Evolutionary conservation across 139 green algal species (phyloP).

Genomic region (Chlamydomonas schloesseri): DNA sequence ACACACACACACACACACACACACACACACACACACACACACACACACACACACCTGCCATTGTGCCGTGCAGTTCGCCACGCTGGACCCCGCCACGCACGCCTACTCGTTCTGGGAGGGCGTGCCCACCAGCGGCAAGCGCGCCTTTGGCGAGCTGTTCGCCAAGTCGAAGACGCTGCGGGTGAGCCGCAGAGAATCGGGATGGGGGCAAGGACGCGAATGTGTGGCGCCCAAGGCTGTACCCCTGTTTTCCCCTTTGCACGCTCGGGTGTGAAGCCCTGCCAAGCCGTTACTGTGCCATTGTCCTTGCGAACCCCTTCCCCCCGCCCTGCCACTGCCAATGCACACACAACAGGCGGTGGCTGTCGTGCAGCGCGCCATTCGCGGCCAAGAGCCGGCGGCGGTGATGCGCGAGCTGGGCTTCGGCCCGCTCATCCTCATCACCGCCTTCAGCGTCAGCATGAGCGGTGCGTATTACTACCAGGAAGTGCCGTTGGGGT

Average conservation of each 20-base stretch:
- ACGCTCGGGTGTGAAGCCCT: no score
- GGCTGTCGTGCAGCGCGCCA: constrained; percentile 86
- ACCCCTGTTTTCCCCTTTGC: no score
- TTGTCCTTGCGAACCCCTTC: no score
- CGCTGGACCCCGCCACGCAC: constrained; percentile 84
- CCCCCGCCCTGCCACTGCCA: no score
- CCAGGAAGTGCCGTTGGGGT: no score
- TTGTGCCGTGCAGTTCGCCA: constrained; percentile 56
- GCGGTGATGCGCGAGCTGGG: constrained; percentile 77
- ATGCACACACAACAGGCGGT: no score
- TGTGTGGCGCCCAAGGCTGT: no score
- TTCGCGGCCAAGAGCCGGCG: constrained; percentile 58
- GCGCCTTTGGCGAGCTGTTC: constrained; percentile 89
- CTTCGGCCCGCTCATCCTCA: constrained; percentile 84
- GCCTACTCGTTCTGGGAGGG: constrained; percentile 97
- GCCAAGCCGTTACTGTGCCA: no score
- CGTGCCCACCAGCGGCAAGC: constrained; percentile 76
- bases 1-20: no score
- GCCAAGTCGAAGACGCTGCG: constrained; percentile 59
- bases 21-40: no score
- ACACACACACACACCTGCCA: neutral
- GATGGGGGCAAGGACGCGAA: no score
- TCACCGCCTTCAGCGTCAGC: constrained; percentile 80
- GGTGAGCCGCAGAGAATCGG: constrained; percentile 37
- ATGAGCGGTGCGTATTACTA: constrained; percentile 81